Evolutionary conservation across 441 rosid genomes (phyloP), one percentile per base, ranked within the genome.

Genomic region (Erodium moschatum): DNA sequence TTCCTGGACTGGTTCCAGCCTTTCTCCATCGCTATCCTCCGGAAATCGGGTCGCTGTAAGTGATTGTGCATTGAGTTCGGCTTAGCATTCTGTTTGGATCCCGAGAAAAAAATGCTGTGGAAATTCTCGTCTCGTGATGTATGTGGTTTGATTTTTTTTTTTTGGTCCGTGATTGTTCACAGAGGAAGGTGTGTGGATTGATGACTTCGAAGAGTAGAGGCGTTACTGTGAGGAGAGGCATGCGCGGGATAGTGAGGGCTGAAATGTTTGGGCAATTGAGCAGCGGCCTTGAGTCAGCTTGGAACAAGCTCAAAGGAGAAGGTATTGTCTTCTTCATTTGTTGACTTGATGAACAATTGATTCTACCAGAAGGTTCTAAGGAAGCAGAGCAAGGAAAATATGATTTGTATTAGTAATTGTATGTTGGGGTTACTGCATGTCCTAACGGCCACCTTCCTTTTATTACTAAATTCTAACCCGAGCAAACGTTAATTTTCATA

Each of bases 261-360:
- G 99, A 94, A 81, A 94, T 94, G 97, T 91, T 94, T 78, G 97
- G 96, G 33, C 99, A 89, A 80, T 75, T 91, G 73, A 89, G 90
- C 0, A 82, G 86, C 61, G 94, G 99, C 38, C 99, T 94, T 19
- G 99, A 94, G 65, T 73, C 97, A 52, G 97, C 99, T 80, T 94
- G 99, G 99, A 89, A 69, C 82, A 94, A 88, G 85, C 97, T 94
- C 76, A 94, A 85, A 85, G 99, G 97, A 72, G 92, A 80, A 89
- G 99, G 97, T 94, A 76, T 16, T 63, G 48, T 42, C 13, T 42
- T 42, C 48, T 42, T 42, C 48, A 42, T 42, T 42, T 42, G 10
- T 56, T 18, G 27, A 6, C 21, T 19, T 56, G 21, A 56, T 56
- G 24, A 56, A 18, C 10, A 15, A 20, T 42, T 42, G 48, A 1